Base-by-base conservation (phyloP, 768 basidiomycete genomes). In the Macrocybe gigantea region DNA sequence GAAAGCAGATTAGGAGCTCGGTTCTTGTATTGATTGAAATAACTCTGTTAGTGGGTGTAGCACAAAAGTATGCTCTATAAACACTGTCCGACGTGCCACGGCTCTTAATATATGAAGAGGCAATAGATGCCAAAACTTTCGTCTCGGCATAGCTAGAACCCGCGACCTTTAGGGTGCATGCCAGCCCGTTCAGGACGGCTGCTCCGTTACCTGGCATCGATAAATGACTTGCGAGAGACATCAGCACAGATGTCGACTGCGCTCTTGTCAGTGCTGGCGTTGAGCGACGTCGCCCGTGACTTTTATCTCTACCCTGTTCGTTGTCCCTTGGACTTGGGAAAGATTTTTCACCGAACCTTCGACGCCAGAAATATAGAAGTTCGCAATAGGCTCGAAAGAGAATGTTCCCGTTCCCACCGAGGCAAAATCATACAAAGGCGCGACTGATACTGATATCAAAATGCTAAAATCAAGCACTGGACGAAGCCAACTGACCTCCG, bases 341-440 rank as follows among this genome's bases (percentile, higher is more conserved):
- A 22, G 22, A 22, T 22, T 22, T 4, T 22, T 22, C 22, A 22
- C 22, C 22, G 22, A 22, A 22, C 4, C 22, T 22, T 22, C 4
- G 22, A 22, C 22, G 22, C 22, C 22, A 22, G 22, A 22, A 22
- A 22, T 22, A 22, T 65, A 56, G 64, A 74, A 72, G 47, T 60
- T 61, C 22, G 62, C 60, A 15, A 64, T 53, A 15, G 71, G 70
- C 37, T 53, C 60, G 52, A 74, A 69, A 31, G 60, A 58, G 60
- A 65, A 73, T 12, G 56, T 59, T 10, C 71, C 71, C 11, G 61
- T 53, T 38, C 71, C 71, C 43, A 58, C 62, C 22, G 63, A 54
- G 13, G 63, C 61, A 51, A 74, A 72, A 59, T 73, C 65, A 58
- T 59, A 73, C 40, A 74, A 60, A 5, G 65, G 47, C 13, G 64